Percentiles rank a stretch among this genome's conserved stretches.
phyloP scores from a whole-genome alignment of 345 rosid genomes.

The Stellera chamaejasme region DNA sequence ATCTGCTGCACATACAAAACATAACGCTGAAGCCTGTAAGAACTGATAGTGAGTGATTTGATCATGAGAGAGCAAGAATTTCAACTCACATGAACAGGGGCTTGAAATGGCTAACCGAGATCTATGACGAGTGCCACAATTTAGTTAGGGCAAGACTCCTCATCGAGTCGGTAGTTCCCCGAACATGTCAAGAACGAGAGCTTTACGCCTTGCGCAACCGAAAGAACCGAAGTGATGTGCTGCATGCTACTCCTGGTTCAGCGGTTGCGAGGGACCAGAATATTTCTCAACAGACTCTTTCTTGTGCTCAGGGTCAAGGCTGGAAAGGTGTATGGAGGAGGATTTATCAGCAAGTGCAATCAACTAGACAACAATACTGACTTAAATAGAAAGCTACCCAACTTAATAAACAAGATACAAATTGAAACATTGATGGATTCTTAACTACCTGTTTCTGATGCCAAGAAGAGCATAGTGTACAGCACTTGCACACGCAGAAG shows the following conservation, averaged over 20 bases:
- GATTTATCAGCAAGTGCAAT: too few species aligned
- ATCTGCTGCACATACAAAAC: too few species aligned
- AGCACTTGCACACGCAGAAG: slow-evolving; percentile 81
- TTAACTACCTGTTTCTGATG: slow-evolving; percentile 70
- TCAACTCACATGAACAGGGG: slow-evolving; percentile 4
- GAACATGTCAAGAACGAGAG: too few species aligned
- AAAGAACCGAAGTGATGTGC: slow-evolving; percentile 1
- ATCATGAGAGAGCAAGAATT: not conserved
- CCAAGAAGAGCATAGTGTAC: slow-evolving; percentile 81
- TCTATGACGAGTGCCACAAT: too few species aligned
- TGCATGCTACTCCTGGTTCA: slow-evolving; percentile 23
- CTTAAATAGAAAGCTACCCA: not conserved
- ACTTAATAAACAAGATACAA: not conserved
- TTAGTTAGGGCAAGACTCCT: not conserved
- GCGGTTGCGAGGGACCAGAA: slow-evolving; percentile 51
- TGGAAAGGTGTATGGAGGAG: slow-evolving; percentile 20
- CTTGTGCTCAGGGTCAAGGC: slow-evolving; percentile 95
- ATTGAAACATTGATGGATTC: not conserved
- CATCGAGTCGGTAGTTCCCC: not conserved
- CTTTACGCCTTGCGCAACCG: too few species aligned
- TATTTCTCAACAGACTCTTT: slow-evolving; percentile 98
- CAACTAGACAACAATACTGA: too few species aligned
- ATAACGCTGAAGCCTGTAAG: too few species aligned
- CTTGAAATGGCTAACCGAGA: not conserved
- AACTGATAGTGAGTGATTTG: too few species aligned